Conservation (phyloP, 1,139 yeast species). For the Magnusiomyces ingens region DNA sequence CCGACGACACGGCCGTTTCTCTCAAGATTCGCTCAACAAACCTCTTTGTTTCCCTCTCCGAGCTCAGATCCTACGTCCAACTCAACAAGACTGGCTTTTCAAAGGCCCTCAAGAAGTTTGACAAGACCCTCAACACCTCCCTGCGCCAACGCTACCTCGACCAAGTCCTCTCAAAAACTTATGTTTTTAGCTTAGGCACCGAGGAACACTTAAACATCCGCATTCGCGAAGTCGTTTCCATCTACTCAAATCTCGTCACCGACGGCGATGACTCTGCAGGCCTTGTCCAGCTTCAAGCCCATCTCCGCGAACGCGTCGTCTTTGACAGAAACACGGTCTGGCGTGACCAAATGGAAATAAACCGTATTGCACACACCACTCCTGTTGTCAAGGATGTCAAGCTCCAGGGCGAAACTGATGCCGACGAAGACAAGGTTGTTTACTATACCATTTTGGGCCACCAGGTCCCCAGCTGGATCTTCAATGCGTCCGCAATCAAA, state of each 20-base stretch:
- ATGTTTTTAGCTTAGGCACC: slow-evolving; percentile 45
- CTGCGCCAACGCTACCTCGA: slow-evolving; percentile 46
- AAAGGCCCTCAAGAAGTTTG: slow-evolving; percentile 84
- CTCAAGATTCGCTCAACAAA: slow-evolving; percentile 61
- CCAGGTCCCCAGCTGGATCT: slow-evolving; percentile 20
- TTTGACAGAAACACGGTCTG: slow-evolving; percentile 97
- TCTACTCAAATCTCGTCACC: slow-evolving; percentile 43
- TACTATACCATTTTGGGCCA: slow-evolving; percentile 13
- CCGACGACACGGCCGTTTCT: slow-evolving; percentile 54
- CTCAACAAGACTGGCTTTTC: slow-evolving; percentile 82
- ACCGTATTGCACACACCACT: slow-evolving; percentile 59
- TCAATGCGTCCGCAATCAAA: slow-evolving; percentile 22
- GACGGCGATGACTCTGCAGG: slow-evolving; percentile 46
- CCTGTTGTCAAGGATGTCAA: slow-evolving; percentile 29
- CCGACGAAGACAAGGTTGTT: not conserved
- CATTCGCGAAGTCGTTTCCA: slow-evolving; percentile 42
- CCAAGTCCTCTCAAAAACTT: slow-evolving; percentile 29
- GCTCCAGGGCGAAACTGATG: slow-evolving; percentile 17
- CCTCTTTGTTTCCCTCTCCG: slow-evolving; percentile 70
- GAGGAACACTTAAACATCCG: slow-evolving; percentile 41
- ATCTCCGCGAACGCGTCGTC: slow-evolving; percentile 83
- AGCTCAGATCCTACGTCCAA: slow-evolving; percentile 73
- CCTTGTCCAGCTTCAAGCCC: slow-evolving; percentile 61
- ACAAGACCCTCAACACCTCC: slow-evolving; percentile 63
- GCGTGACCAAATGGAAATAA: slow-evolving; percentile 91